Evolutionary conservation across 768 basidiomycete genomes (phyloP).

Genomic region (Floccularia luteovirens): DNA sequence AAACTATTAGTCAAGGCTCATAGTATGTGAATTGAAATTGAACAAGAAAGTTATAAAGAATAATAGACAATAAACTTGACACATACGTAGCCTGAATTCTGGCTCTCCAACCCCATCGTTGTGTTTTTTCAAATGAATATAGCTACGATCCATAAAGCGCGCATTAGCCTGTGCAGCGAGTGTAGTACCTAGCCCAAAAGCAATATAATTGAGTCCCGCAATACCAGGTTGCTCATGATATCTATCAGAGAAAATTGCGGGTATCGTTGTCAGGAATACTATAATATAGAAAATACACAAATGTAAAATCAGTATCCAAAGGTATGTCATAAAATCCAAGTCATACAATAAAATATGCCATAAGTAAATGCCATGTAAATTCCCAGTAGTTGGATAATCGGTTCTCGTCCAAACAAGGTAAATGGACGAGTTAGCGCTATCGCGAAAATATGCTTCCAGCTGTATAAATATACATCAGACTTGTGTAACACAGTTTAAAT

Average conservation of each 20-base stretch:
- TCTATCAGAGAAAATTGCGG: constrained; percentile 42
- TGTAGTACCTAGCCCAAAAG: constrained; percentile 57
- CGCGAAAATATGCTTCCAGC: constrained; percentile 43
- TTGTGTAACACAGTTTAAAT: neutral
- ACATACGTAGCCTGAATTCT: constrained; percentile 41
- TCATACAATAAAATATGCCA: constrained; percentile 50
- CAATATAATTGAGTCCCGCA: constrained; percentile 61
- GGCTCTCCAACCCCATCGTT: constrained; percentile 40
- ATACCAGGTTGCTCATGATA: constrained; percentile 54
- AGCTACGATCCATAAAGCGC: constrained; percentile 45
- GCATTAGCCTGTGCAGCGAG: constrained; percentile 48
- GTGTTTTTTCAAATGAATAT: constrained; percentile 38
- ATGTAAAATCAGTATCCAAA: neutral
- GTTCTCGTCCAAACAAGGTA: constrained; percentile 47
- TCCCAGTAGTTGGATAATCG: constrained; percentile 61
- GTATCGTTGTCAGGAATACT: constrained; percentile 67
- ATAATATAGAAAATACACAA: neutral
- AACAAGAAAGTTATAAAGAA: neutral
- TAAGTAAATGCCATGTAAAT: constrained; percentile 67
- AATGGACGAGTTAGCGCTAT: constrained; percentile 62
- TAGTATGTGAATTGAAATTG: neutral
- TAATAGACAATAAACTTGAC: too few relatives aligned
- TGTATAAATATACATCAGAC: constrained; percentile 11
- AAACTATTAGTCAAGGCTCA: constrained; percentile 23
- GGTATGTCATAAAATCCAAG: constrained; percentile 5